A percentile compares a stretch with the other conserved stretches of the same genome.
Evolutionary conservation across 2,329 filamentous ascomycete species (phyloP).

Genomic region (Neopestalotiopsis rosae): DNA sequence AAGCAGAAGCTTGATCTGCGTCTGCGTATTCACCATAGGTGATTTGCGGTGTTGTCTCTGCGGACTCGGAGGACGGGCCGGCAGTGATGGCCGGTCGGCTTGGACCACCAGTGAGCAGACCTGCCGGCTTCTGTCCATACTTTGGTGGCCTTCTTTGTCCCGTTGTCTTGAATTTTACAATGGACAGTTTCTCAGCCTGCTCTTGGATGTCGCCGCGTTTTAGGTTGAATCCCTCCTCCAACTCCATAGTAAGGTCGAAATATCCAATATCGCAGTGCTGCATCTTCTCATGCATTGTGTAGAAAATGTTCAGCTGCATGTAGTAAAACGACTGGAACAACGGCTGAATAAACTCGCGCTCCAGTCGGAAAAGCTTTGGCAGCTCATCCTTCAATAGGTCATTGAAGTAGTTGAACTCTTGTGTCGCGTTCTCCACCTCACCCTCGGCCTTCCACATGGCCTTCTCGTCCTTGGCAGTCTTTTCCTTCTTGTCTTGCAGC

Average conservation of each 20-base stretch:
- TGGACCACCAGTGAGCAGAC: constrained; percentile 45
- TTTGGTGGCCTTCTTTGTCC: constrained; percentile 69
- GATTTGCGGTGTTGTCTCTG: constrained; percentile 24
- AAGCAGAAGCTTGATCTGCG: constrained; percentile 62
- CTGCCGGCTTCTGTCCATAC: constrained; percentile 54
- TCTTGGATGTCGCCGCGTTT: constrained; percentile 91
- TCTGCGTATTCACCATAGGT: constrained; percentile 24
- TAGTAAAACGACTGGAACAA: constrained; percentile 99
- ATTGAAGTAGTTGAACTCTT: constrained; percentile 98
- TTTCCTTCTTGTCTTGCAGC: constrained; percentile 96
- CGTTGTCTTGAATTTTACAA: constrained; percentile 90
- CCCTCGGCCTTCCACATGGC: constrained; percentile 94
- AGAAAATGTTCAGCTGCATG: constrained; percentile 99
- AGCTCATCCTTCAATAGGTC: constrained; percentile 95
- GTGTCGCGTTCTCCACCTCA: constrained; percentile 87
- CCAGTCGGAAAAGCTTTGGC: constrained; percentile 86
- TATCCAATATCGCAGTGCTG: constrained; percentile 97
- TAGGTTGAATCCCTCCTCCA: constrained; percentile 87
- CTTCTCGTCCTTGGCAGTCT: constrained; percentile 95
- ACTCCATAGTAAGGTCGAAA: constrained; percentile 88
- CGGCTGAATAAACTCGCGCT: constrained; percentile 93
- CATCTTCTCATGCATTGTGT: constrained; percentile 98
- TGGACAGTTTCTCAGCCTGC: constrained; percentile 79
- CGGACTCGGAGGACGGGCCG: constrained; percentile 44
- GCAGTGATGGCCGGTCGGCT: constrained; percentile 46